Base-by-base conservation (phyloP, 768 basidiomycete species). In the Sutorius australiensis region DNA sequence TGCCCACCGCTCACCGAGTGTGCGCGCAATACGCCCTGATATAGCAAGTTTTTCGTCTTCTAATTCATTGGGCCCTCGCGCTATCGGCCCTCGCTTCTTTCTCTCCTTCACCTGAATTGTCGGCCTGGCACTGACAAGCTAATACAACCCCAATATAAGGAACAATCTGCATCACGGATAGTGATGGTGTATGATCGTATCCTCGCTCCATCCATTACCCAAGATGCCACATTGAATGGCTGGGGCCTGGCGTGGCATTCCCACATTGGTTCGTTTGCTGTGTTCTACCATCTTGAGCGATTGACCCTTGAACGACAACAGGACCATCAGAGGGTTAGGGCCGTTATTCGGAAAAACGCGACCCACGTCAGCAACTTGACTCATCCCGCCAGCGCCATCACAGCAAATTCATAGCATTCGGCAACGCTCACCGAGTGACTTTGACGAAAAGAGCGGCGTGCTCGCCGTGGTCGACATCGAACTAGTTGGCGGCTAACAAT, bases 291-390 rank as follows among this genome's bases (percentile, higher is more conserved):
- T 6, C 37, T 8, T 41, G 42, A 45, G 38, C 19, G 27, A 49
- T 42, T 36, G 46, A 46, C 39, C 44, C 46, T 41, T 19, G 44
- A 60, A 44, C 58, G 28, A 47, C 16, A 12, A 32, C 31, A 37
- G 36, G 34, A 24, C 28, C 61, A 55, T 61, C 61, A 62, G 38
- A 39, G 17, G 10, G 8, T n/a, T 17, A 64, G 59, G 61, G 58
- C 46, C 52, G 40, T 42, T 21, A 46, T 28, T 37, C 17, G 45
- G 40, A 24, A 17, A 31, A 46, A 47, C 44, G n/a, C 44, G 44
- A 53, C 63, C 50, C 27, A 50, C 39, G 64, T 64, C 64, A 64
- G 61, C 63, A 61, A 34, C 21, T 46, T 64, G 58, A 64, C 64
- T 51, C 63, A 64, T 57, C 61, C 31, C 42, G 50, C 24, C 24